Evolutionary conservation across 192 early-diverging fungal genomes (phyloP).

Genomic region (Piromyces sp.): DNA sequence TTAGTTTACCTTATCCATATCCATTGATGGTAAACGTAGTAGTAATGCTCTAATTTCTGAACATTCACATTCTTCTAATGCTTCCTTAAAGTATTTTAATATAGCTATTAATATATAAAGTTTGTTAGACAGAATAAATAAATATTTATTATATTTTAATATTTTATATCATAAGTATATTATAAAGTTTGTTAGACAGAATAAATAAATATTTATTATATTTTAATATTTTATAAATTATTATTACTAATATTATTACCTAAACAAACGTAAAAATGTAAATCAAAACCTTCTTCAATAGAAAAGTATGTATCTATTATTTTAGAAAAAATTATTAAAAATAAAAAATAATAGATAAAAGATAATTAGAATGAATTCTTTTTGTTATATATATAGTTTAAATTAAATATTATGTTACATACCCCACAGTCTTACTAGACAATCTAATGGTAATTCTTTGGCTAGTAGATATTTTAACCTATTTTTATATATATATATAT

Average conservation of each 20-base stretch:
- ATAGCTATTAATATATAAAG: slow-evolving; percentile 56
- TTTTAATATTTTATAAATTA: too few species aligned
- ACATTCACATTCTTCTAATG: slow-evolving; percentile 75
- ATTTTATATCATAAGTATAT: too few species aligned
- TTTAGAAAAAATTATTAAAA: background rate
- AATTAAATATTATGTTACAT: background rate
- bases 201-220: too few species aligned
- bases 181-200: too few species aligned
- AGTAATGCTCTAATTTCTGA: slow-evolving; percentile 75
- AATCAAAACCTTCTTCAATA: slow-evolving; percentile 44
- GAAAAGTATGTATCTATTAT: slow-evolving; percentile 72
- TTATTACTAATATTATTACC: slow-evolving; percentile 10
- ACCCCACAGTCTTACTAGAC: background rate
- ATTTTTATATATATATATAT: background rate
- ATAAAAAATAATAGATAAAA: background rate
- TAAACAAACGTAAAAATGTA: slow-evolving; percentile 75
- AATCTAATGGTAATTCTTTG: slow-evolving; percentile 65
- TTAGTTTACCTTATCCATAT: slow-evolving; percentile 11
- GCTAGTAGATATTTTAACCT: slow-evolving; percentile 51
- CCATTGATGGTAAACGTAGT: slow-evolving; percentile 46
- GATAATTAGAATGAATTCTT: too few species aligned
- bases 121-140: too few species aligned
- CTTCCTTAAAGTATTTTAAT: slow-evolving; percentile 51
- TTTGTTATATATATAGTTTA: too few species aligned
- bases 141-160: too few species aligned